These are phyloP conservation scores for Eimeria sp. DNA, from an alignment of 169 alveolate species.

Conservation along the genomic window DNA sequence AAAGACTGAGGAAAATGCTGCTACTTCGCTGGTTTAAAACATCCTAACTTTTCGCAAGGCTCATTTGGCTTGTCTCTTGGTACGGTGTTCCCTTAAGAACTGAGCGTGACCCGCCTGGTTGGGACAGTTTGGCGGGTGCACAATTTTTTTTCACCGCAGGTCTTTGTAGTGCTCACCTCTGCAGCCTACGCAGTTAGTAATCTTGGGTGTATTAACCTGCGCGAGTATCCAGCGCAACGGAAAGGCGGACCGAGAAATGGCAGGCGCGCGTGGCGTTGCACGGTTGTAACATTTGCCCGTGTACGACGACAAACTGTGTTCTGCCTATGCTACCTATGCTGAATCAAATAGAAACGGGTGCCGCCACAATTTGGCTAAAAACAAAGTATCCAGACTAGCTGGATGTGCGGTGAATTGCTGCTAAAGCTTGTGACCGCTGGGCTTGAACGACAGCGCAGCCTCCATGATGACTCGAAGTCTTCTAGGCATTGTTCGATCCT, in stretches of 20 bases:
- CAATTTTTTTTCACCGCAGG: background rate
- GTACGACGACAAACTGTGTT: background rate
- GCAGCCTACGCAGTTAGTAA: slow-evolving; percentile 1
- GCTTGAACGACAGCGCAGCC: background rate
- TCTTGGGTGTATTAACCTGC: background rate
- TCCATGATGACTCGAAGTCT: slow-evolving; percentile 4
- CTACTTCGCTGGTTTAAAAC: background rate
- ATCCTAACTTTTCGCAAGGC: background rate
- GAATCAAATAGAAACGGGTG: background rate
- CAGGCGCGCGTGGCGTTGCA: background rate
- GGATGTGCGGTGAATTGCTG: slow-evolving; percentile 20
- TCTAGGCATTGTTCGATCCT: background rate
- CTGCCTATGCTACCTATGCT: background rate
- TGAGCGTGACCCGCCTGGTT: background rate
- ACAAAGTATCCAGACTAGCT: background rate
- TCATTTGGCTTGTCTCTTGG: background rate
- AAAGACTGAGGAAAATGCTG: background rate
- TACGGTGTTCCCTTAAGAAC: background rate
- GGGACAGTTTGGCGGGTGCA: background rate
- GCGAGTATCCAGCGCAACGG: background rate
- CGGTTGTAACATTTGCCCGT: background rate
- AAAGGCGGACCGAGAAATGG: background rate
- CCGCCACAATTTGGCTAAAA: background rate
- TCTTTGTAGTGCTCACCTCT: background rate
- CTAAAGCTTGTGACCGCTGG: background rate